phyloP scores from a whole-genome alignment of 345 rosid genomes.

The Citrus inodora region DNA sequence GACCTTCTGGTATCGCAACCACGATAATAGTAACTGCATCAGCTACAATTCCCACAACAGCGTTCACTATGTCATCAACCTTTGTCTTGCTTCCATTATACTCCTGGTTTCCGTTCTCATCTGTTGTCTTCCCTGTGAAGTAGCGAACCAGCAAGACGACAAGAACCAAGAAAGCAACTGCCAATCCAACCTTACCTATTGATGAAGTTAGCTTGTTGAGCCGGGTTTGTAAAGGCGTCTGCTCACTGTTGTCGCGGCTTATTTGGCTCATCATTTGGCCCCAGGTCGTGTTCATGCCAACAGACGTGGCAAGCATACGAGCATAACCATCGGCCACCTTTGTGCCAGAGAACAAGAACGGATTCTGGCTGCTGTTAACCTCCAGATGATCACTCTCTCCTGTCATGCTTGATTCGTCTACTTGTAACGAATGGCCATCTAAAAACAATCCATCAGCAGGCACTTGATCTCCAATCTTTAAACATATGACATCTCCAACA shows the following conservation, averaged over 20 bases:
- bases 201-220: slow-evolving; percentile 66
- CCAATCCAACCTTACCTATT: slow-evolving; percentile 56
- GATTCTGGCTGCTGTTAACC: slow-evolving; percentile 30
- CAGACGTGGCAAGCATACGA: slow-evolving; percentile 60
- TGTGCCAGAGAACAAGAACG: slow-evolving; percentile 60
- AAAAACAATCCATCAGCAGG: slow-evolving; percentile 66
- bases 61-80: slow-evolving; percentile 42
- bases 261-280: slow-evolving; percentile 76
- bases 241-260: slow-evolving; percentile 35
- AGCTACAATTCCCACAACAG: slow-evolving; percentile 60
- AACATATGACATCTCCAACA: slow-evolving; percentile 55
- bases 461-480: slow-evolving; percentile 65
- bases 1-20: slow-evolving; percentile 84
- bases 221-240: slow-evolving; percentile 65
- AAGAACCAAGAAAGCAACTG: slow-evolving; percentile 65
- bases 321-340: slow-evolving; percentile 55
- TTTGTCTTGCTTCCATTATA: slow-evolving; percentile 44
- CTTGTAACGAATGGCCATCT: slow-evolving; percentile 43
- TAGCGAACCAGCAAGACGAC: slow-evolving; percentile 54
- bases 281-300: slow-evolving; percentile 74
- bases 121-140: slow-evolving; percentile 63
- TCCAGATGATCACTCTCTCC: slow-evolving; percentile 55
- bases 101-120: slow-evolving; percentile 44
- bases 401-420: slow-evolving; percentile 68
- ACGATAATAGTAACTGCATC: slow-evolving; percentile 77